Percentiles rank a stretch among this genome's conserved stretches.
Conservation (phyloP, 768 basidiomycete genomes). For the Pulveroboletus sp. region DNA sequence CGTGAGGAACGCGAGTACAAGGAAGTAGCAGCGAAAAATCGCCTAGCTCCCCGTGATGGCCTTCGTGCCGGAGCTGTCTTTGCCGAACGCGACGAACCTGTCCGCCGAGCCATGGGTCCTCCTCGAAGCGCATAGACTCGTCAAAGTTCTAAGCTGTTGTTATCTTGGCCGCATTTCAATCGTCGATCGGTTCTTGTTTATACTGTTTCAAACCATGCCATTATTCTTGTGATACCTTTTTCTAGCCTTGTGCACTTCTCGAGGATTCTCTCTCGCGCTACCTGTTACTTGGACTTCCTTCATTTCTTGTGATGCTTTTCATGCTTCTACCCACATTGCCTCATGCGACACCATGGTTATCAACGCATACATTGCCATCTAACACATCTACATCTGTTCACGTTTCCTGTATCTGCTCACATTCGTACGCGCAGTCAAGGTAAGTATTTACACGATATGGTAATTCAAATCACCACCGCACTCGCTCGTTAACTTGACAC, state of each 20-base stretch:
- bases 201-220: not conserved
- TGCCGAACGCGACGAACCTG: slow-evolving; percentile 28
- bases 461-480: slow-evolving; percentile 1
- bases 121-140: slow-evolving; percentile 15
- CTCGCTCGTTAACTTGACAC: slow-evolving; percentile 8
- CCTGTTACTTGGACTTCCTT: not conserved
- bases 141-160: too few species aligned
- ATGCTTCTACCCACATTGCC: not conserved
- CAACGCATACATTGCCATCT: not conserved
- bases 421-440: not conserved
- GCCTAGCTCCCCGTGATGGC: slow-evolving; percentile 24
- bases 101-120: slow-evolving; percentile 31
- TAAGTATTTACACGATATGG: not conserved
- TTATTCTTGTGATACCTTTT: slow-evolving; percentile 13
- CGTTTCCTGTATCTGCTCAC: not conserved
- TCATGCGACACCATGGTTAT: slow-evolving; percentile 11
- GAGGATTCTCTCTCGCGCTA: slow-evolving; percentile 5
- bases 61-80: slow-evolving; percentile 30
- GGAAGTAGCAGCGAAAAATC: slow-evolving; percentile 21
- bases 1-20: slow-evolving; percentile 27
- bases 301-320: slow-evolving; percentile 5
- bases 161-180: not conserved
- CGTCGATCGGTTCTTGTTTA: slow-evolving; percentile 11
- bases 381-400: slow-evolving; percentile 7
- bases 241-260: slow-evolving; percentile 6